phyloP scores from a whole-genome alignment of 306 rosid genomes.

The Sindora glabra region DNA sequence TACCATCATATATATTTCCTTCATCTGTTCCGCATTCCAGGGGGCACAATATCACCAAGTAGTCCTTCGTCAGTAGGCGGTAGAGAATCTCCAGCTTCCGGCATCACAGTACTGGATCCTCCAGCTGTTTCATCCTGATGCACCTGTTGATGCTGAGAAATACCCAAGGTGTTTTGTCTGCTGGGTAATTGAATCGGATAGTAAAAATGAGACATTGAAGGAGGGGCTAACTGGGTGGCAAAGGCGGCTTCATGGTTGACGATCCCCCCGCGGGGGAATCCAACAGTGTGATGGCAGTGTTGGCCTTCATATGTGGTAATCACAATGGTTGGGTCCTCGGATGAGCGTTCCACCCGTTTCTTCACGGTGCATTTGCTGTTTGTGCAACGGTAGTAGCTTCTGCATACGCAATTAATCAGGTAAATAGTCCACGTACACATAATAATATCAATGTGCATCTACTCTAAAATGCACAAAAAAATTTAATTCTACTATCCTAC shows the following conservation, averaged over 20 bases:
- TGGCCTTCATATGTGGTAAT: constrained; percentile 97
- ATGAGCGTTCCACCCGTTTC: constrained; percentile 93
- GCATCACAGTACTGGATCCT: constrained; percentile 5
- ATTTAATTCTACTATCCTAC: too few relatives aligned
- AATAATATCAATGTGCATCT: too few relatives aligned
- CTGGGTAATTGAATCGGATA: constrained; percentile 44
- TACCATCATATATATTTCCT: constrained; percentile 15
- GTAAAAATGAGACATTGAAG: constrained; percentile 44
- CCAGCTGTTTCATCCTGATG: constrained; percentile 12
- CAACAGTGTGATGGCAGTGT: constrained; percentile 81
- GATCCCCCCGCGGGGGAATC: constrained; percentile 63
- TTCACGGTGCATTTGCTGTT: constrained; percentile 95
- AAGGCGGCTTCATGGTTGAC: constrained; percentile 30
- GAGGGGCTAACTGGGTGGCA: constrained; percentile 31
- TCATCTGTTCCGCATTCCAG: constrained; percentile 60
- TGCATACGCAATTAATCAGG: constrained; percentile 5
- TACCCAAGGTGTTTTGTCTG: constrained; percentile 1
- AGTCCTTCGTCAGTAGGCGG: constrained; percentile 58
- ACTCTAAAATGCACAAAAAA: too few relatives aligned
- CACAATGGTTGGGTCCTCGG: constrained; percentile 68
- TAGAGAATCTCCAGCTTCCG: constrained; percentile 7
- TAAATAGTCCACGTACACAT: too few relatives aligned
- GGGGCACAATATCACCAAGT: constrained; percentile 87
- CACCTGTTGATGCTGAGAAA: constrained; percentile 19
- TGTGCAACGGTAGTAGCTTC: constrained; percentile 98